These are phyloP conservation scores for Neoboletus subvelutipes DNA, from an alignment of 768 basidiomycete species.

Conservation along the genomic window DNA sequence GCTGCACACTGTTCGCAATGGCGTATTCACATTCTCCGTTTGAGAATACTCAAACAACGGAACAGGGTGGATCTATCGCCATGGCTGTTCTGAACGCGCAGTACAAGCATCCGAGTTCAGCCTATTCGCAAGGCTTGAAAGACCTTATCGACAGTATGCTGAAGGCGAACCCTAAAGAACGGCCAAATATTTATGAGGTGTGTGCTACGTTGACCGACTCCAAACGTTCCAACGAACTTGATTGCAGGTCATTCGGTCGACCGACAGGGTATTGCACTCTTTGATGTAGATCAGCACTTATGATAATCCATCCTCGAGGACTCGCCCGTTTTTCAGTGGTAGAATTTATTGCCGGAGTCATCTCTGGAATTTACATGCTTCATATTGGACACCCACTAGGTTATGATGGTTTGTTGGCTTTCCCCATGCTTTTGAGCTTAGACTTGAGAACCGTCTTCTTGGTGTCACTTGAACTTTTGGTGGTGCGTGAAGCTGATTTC, in stretches of 20 bases:
- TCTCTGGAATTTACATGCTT: slow-evolving; percentile 10
- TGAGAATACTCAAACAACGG: slow-evolving; percentile 86
- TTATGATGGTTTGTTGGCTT: slow-evolving; percentile 6
- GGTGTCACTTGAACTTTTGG: neutral
- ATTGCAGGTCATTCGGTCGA: slow-evolving; percentile 61
- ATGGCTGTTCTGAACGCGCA: slow-evolving; percentile 96
- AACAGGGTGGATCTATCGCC: slow-evolving; percentile 94
- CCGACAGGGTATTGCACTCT: slow-evolving; percentile 61
- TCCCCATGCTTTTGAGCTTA: neutral
- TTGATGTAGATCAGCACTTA: slow-evolving; percentile 40
- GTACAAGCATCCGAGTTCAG: slow-evolving; percentile 84
- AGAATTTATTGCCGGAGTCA: slow-evolving; percentile 8
- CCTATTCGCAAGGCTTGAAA: slow-evolving; percentile 83
- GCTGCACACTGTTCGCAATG: slow-evolving; percentile 91
- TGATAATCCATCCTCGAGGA: neutral
- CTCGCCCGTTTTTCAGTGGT: neutral
- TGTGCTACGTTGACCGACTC: slow-evolving; percentile 12
- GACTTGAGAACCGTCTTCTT: slow-evolving; percentile 6
- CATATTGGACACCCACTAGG: neutral
- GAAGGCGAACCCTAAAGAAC: slow-evolving; percentile 73
- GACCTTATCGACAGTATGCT: slow-evolving; percentile 84
- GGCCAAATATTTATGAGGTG: slow-evolving; percentile 88
- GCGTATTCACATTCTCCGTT: slow-evolving; percentile 97
- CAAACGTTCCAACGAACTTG: slow-evolving; percentile 1
- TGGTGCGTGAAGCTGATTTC: slow-evolving; percentile 3